Base-by-base conservation (phyloP, 1,284 basidiomycete genomes). In the Pseudozyma tsukubaensis region DNA sequence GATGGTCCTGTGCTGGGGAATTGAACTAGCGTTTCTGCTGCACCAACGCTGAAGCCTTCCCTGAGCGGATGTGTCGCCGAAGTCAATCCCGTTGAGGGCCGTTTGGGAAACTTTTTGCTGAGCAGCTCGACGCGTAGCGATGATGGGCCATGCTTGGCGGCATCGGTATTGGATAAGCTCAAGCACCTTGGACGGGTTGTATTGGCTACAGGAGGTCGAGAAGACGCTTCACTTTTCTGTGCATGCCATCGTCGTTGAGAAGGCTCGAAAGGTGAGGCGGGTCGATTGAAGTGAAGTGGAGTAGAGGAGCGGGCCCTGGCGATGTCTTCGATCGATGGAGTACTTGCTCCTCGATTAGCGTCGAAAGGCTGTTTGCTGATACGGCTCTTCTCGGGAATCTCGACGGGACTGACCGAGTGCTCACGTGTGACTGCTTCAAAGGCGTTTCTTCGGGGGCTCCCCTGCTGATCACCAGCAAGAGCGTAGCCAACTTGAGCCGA, bases 281-380 rank as follows among this genome's bases (percentile, higher is more conserved):
- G 47, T 18, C 47, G 47, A 19, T 50, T 44, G 48, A 58, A 58
- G 32, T 58, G 55, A 19, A 58, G 55, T 11, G 47, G 55, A 40
- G 55, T 58, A 1, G 47, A 43, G 14, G 55, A 58, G 14, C 55
- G 55, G 6, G 55, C 39, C 29, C 18, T 50, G 12, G 55, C 55
- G 35, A 58, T 16, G 16, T 49, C 45, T 18, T 58, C 55, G 39
- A 58, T 58, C 7, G 39, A 39, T 3, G 40, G 29, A 34, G 29
- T 6, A 35, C 37, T 19, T 13, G 5, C 37, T 5, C 9, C 10
- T 11, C 40, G 7, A 12, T 45, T 18, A 3, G 13, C 13, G 18
- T 3, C 16, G 2, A 10, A 18, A 29, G 24, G 24, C 24, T 29
- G 24, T 29, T 6, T 29, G 24, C 3, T 29, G 24, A 29, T 29